A percentile compares a stretch with the other conserved stretches of the same genome.
phyloP scores from a whole-genome alignment of 2,329 filamentous ascomycete genomes.

The Thelonectria rubi region DNA sequence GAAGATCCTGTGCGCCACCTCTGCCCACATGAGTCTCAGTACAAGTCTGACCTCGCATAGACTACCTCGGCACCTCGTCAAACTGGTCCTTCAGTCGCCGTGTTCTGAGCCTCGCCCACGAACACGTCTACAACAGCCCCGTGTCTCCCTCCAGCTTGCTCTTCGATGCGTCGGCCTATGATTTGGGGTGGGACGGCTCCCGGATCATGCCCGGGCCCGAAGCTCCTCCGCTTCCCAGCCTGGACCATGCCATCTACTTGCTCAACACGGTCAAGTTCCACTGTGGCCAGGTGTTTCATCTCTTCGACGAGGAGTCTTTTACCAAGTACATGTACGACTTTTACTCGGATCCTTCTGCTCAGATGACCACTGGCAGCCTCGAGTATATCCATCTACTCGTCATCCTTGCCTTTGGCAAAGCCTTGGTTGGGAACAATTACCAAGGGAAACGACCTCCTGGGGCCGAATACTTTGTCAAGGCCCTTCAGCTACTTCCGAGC shows the following conservation, averaged over 20 bases:
- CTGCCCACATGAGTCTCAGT: background rate
- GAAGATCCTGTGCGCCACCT: constrained; percentile 52
- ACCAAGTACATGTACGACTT: constrained; percentile 49
- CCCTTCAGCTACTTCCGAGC: constrained; percentile 55
- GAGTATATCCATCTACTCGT: constrained; percentile 65
- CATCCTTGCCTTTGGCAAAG: constrained; percentile 64
- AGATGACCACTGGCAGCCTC: constrained; percentile 41
- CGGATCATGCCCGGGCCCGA: constrained; percentile 40
- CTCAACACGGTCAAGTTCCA: constrained; percentile 67
- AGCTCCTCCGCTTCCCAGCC: constrained; percentile 51
- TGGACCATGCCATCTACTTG: constrained; percentile 62
- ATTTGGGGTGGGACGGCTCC: constrained; percentile 59
- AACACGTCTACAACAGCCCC: constrained; percentile 54
- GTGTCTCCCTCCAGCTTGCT: constrained; percentile 55
- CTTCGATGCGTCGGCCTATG: constrained; percentile 62
- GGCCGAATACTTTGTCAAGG: constrained; percentile 56
- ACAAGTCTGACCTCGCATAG: constrained; percentile 41
- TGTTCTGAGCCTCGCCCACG: constrained; percentile 58
- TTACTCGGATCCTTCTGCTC: constrained; percentile 36
- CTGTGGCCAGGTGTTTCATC: constrained; percentile 61
- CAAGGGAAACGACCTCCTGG: constrained; percentile 54
- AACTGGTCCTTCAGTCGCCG: constrained; percentile 64
- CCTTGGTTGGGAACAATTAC: constrained; percentile 54
- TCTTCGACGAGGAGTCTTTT: constrained; percentile 63
- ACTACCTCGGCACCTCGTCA: constrained; percentile 63